Evolutionary conservation across 805 yeast genomes (phyloP), one percentile per base, ranked within the genome.

Genomic region (Nakazawaea laoshanensis): DNA sequence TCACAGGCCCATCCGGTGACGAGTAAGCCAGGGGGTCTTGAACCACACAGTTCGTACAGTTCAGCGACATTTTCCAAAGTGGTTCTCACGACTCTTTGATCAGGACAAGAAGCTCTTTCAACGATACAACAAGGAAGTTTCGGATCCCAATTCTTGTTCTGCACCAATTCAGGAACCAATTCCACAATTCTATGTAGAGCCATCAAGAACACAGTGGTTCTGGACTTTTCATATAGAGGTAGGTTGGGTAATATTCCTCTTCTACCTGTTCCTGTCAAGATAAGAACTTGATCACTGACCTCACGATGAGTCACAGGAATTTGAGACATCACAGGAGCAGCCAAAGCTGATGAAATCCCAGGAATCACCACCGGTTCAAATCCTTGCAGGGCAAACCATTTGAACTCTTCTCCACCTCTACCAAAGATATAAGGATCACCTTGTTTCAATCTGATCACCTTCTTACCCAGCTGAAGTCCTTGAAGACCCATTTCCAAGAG

Each of bases 351-450:
- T 4, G 95, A 77, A 33, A 89, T 66, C 2, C 97, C 97, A 0
- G 96, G 89, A 8, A 89, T 49, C 2, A 89, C 95, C 4, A 53
- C 45, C 11, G 95, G 94, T 13, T 53, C 63, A 45, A 48, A 85
- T 0, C 95, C 95, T 45, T 79, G 70, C 15, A 63, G 46, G 19
- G 65, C 48, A 55, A 89, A 89, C 50, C 64, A 88, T 7, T 72
- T 46, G 51, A 55, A 84, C 49, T 89, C 97, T 57, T 89, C 97
- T 25, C 95, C 96, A 27, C 97, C 97, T 42, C 97, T 74, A 3
- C 97, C 97, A 52, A 85, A 89, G 20, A 89, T 83, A 54, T 86
- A 89, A 7, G 97, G 97, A 53, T 89, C 97, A 21, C 97, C 97
- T 57, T 89, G 97, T 54, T 89, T 89, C 44, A 89, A 67, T 38